These are phyloP conservation scores for Chlorella sp. DNA, from an alignment of 139 green algal genomes.

Conservation along the genomic window DNA sequence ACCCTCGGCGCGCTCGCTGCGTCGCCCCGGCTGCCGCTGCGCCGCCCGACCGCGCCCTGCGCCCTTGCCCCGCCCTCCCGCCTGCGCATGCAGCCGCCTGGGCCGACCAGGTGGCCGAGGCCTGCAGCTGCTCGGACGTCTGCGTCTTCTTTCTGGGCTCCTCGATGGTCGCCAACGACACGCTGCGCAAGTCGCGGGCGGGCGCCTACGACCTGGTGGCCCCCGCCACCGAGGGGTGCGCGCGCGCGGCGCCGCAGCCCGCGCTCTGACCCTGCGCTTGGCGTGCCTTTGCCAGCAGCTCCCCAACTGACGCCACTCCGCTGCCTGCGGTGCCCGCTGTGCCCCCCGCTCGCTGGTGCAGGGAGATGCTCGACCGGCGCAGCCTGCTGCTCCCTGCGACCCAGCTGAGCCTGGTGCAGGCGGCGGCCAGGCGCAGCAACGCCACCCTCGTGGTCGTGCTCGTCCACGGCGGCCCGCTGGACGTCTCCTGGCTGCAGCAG, in stretches of 20 bases:
- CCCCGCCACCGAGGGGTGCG: too few species aligned
- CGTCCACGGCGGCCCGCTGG: constrained; percentile 43
- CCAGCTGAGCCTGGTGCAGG: constrained; percentile 18
- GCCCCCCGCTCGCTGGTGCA: not conserved
- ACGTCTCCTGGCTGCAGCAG: constrained; percentile 35
- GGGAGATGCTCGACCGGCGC: constrained; percentile 4
- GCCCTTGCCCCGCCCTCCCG: not conserved
- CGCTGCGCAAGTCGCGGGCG: too few species aligned
- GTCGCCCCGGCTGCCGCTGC: not conserved
- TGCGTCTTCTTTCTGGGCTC: constrained; percentile 39
- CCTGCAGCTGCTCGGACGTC: constrained; percentile 19
- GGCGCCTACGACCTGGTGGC: too few species aligned
- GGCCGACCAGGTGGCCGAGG: not conserved
- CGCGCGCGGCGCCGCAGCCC: too few species aligned
- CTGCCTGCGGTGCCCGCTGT: constrained; percentile 3
- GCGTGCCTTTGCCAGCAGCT: too few species aligned
- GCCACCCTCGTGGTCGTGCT: constrained; percentile 37
- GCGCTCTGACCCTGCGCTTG: too few species aligned
- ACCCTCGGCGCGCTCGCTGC: not conserved
- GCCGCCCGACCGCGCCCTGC: too few species aligned
- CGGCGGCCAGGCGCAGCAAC: constrained; percentile 17
- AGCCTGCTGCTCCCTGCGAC: constrained; percentile 10
- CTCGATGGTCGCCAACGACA: not conserved
- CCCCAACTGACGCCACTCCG: too few species aligned
- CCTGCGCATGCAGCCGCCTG: not conserved